Evolutionary conservation across 306 rosid genomes (phyloP), one percentile per base, ranked within the genome.

Genomic region (Trifolium subterraneum): DNA sequence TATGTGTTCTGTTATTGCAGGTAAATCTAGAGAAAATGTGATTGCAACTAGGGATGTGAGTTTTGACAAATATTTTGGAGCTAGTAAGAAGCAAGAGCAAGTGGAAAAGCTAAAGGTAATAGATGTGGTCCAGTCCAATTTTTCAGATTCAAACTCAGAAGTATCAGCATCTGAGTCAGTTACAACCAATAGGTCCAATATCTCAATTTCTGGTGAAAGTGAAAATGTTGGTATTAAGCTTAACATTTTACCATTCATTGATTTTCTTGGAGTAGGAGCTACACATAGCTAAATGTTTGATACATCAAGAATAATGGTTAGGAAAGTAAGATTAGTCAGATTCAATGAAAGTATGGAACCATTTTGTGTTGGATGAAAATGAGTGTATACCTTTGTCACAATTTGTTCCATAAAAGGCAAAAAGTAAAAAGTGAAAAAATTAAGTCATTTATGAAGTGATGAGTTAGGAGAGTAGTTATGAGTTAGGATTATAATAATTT

Each of bases 261-360:
- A 93, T 87, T 93, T 93, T 76, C 98, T 93, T 77, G 98, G 97
- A 73, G 90, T 93, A 8, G 97, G 98, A 79, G 89, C 88, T 77
- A 7, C 59, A 27, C 13, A 15, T 87, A 74, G 77, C 60, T 19
- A 9, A 63, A 22, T 60, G 64, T 66, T 67, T 59, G 80, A 55
- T 31, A 60, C 39, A 60, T 18, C 16, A 64, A 65, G 27, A 22
- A 7, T 29, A 22, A 7, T 29, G 27, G 70, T 71, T 61, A 25
- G 79, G 76, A 75, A 79, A 63, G 74, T 54, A 72, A 69, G 80
- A 29, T 51, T 38, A 39, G 61, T 63, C 35, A 70, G 77, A 56
- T 19, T 39, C 62, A 67, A 3, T 12, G n/a, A n/a, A n/a, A n/a
- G n/a, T n/a, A n/a, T n/a, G 11, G 65, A 27, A 29, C 65, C 39